Base-by-base conservation (phyloP, 176 grass and related monocot genomes). In the Musa troglodytarum region DNA sequence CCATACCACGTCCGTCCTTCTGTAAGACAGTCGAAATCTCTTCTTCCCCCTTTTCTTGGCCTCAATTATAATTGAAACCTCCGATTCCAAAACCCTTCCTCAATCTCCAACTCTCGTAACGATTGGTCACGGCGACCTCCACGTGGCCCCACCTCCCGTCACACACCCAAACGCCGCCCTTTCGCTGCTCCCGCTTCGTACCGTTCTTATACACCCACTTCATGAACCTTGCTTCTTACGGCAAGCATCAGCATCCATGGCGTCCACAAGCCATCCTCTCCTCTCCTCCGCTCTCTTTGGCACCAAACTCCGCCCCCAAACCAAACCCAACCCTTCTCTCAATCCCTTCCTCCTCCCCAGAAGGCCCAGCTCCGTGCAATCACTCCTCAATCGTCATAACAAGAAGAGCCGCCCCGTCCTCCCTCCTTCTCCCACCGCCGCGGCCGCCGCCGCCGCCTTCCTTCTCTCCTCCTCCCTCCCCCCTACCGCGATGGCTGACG, bases 211-310 rank as follows among this genome's bases (percentile, higher is more conserved):
- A 34, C 57, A 0, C 16, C 57, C 5, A 8, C 57, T 3, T 20
- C 57, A n/a, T 57, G 15, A 4, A 57, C 54, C 29, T 5, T 4
- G 3, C 29, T 5, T 4, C 29, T 4, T 5, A 34, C 29, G 4
- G 29, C 29, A 5, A 34, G 29, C 29, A 34, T 34, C 66, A 1
- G 49, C 28, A 8, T 11, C 53, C 24, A 80, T 80, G 78, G 78
- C 78, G 84, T 76, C 74, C 24, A 20, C 86, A 65, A 81, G 78
- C 58, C 82, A 89, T 77, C 90, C 83, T 64, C 86, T 91, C 52
- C 92, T 93, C 86, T 87, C 84, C 71, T 84, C 94, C 16, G 76
- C 90, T 29, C 83, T 97, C 49, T 79, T 72, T 29, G 43, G 69
- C 72, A 74, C 93, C 22, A 85, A 83, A 77, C 83, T 87, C 25